Evolutionary conservation across 192 early-diverging fungal species (phyloP).

Genomic region (Linderina pennispora): DNA sequence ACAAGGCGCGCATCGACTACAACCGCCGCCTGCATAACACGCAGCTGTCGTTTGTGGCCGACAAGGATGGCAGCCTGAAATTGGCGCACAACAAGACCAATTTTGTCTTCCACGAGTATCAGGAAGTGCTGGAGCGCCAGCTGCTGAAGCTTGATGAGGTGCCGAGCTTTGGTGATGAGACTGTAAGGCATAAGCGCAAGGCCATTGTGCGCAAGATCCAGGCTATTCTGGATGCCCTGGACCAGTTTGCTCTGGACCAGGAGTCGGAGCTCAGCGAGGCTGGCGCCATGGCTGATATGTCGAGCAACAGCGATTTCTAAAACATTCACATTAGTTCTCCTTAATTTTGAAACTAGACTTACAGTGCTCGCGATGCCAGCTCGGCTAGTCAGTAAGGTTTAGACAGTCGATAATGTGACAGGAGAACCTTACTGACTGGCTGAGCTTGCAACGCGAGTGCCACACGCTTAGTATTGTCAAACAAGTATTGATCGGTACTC

Average conservation of each 20-base stretch:
- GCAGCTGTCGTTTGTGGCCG: slow-evolving; percentile 38
- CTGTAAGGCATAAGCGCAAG: slow-evolving; percentile 17
- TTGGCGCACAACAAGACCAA: slow-evolving; percentile 31
- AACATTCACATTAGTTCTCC: too few relatives aligned
- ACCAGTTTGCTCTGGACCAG: slow-evolving; percentile 28
- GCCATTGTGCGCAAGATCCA: slow-evolving; percentile 33
- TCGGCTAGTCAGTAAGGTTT: too few relatives aligned
- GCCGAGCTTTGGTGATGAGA: slow-evolving; percentile 16
- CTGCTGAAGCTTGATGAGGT: slow-evolving; percentile 20
- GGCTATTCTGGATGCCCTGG: slow-evolving; percentile 26
- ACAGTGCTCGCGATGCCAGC: too few relatives aligned
- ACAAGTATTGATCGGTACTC: too few relatives aligned
- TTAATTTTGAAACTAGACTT: too few relatives aligned
- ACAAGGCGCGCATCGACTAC: slow-evolving; percentile 24
- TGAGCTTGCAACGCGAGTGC: too few relatives aligned
- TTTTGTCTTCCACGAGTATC: slow-evolving; percentile 27
- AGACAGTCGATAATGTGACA: too few relatives aligned
- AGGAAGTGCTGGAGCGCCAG: slow-evolving; percentile 25
- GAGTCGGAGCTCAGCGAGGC: slow-evolving; percentile 24
- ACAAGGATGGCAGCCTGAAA: slow-evolving; percentile 27
- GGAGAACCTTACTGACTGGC: too few relatives aligned
- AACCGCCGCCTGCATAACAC: slow-evolving; percentile 26
- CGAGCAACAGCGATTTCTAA: slow-evolving; percentile 25
- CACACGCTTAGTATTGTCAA: too few relatives aligned
- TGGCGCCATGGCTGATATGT: slow-evolving; percentile 15